These are phyloP conservation scores for Podila epicladia DNA, from an alignment of 192 early-diverging fungal genomes.

Conservation along the genomic window DNA sequence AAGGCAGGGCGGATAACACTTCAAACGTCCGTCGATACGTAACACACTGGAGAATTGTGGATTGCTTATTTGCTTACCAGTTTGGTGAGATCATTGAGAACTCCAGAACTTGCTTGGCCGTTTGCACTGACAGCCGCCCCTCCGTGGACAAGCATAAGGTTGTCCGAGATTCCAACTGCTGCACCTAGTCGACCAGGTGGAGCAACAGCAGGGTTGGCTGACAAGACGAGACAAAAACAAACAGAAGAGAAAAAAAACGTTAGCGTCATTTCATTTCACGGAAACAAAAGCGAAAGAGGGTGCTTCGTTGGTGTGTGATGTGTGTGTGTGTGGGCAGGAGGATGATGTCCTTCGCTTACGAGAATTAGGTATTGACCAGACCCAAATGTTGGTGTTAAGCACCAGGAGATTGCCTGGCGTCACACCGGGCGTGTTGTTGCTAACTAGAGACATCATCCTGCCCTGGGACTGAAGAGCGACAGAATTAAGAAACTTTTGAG, in stretches of 20 bases:
- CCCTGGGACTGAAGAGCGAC: slow-evolving; percentile 52
- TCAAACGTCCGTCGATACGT: background rate
- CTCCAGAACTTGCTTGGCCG: slow-evolving; percentile 18
- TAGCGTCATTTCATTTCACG: background rate
- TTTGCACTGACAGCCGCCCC: slow-evolving; percentile 20
- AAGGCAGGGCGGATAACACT: background rate
- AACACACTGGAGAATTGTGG: background rate
- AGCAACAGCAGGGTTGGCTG: slow-evolving; percentile 41
- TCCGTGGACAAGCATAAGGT: slow-evolving; percentile 30
- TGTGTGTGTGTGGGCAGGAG: too few species aligned
- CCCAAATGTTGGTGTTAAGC: slow-evolving; percentile 56
- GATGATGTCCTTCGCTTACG: slow-evolving; percentile 30
- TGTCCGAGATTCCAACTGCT: slow-evolving; percentile 26
- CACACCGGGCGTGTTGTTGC: slow-evolving; percentile 50
- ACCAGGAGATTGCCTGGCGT: slow-evolving; percentile 39
- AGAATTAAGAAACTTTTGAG: slow-evolving; percentile 53
- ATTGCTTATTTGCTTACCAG: slow-evolving; percentile 20
- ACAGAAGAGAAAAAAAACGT: background rate
- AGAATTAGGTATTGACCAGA: slow-evolving; percentile 56
- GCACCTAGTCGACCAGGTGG: slow-evolving; percentile 33
- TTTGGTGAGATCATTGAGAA: slow-evolving; percentile 41
- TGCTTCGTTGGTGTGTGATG: background rate
- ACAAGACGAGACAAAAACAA: background rate
- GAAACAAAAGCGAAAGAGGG: slow-evolving; percentile 11
- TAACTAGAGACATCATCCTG: slow-evolving; percentile 52